Evolutionary conservation across 1,284 basidiomycete genomes (phyloP).

Genomic region (Xerocomus nothofagi): DNA sequence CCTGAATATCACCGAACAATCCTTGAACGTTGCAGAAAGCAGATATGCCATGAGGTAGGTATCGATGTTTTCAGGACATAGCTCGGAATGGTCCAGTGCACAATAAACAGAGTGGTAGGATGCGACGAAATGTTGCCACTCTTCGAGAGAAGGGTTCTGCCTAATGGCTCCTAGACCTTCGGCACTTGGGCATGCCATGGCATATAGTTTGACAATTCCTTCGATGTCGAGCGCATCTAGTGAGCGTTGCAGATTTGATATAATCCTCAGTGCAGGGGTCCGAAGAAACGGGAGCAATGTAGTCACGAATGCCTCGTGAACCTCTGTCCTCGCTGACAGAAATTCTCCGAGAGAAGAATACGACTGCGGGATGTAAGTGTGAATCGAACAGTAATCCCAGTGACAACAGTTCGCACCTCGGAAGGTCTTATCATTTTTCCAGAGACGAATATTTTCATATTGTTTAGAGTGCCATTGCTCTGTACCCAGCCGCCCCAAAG

Average conservation of each 20-base stretch:
- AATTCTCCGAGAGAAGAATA: constrained; percentile 15
- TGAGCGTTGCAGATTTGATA: constrained; percentile 70
- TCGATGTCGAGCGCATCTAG: constrained; percentile 86
- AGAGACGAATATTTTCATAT: constrained; percentile 73
- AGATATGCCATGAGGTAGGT: constrained; percentile 74
- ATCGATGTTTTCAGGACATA: constrained; percentile 46
- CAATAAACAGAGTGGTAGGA: constrained; percentile 45
- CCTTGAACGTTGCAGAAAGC: constrained; percentile 93
- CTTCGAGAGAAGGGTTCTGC: constrained; percentile 51
- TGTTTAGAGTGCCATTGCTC: constrained; percentile 69
- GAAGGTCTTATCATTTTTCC: constrained; percentile 60
- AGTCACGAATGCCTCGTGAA: constrained; percentile 45
- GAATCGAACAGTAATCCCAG: neutral
- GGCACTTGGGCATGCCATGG: constrained; percentile 15
- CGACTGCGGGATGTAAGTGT: constrained; percentile 10
- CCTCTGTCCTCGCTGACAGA: constrained; percentile 18
- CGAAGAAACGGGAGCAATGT: constrained; percentile 49
- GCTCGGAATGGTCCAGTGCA: constrained; percentile 39
- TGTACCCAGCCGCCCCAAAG: constrained; percentile 76
- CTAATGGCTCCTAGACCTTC: constrained; percentile 1
- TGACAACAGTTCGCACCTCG: constrained; percentile 49
- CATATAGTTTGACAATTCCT: constrained; percentile 47
- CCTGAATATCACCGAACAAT: constrained; percentile 85
- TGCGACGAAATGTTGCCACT: constrained; percentile 61
- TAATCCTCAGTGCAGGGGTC: constrained; percentile 55